Evolutionary conservation across 108 stramenopile species (phyloP), one percentile per base, ranked within the genome.

Genomic region (Cyclostephanos invisitatus): DNA sequence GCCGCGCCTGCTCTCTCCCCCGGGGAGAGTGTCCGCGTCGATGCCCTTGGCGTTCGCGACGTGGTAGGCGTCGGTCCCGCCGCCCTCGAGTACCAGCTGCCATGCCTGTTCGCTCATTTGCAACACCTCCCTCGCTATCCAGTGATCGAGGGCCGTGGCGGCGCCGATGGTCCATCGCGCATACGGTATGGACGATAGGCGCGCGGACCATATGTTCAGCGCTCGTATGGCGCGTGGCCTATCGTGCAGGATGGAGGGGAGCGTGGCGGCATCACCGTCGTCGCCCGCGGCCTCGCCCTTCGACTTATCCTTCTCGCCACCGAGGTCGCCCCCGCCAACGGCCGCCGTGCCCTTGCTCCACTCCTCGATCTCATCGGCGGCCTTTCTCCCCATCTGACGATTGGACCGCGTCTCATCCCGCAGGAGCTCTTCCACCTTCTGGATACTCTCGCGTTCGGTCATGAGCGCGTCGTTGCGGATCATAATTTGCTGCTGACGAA

Each of bases 111-210:
- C 92, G 11, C 84, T 83, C 77, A 91, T 64, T 17, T 79, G 82
- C 46, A 94, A 72, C 17, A 94, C 85, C 21, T 86, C 74, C 20
- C 84, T 72, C 59, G 92, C 92, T 64, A 94, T 91, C 92, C 92
- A 94, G 62, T 94, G 92, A 85, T 94, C 92, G 40, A 94, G 75
- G 10, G 92, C 89, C 18, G 84, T 83, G 37, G 92, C 75, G 7
- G 92, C 90, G 59, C 92, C 92, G 9, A 94, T 81, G 9, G 90
- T 94, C 92, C 92, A 94, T 62, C 85, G 75, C 7, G 59, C 21
- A 70, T 94, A 94, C 2, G 92, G 90, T 21, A 91, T 88, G 36
- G 87, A 85, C 44, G 84, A 78, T 35, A 94, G 68, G 5, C 89
- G 79, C 20, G 89, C 50, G 5, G 83, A 81, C 92, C 92, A 94